Evolutionary conservation across 768 basidiomycete species (phyloP), one percentile per base, ranked within the genome.

Genomic region (Agrocybe chaxingu): DNA sequence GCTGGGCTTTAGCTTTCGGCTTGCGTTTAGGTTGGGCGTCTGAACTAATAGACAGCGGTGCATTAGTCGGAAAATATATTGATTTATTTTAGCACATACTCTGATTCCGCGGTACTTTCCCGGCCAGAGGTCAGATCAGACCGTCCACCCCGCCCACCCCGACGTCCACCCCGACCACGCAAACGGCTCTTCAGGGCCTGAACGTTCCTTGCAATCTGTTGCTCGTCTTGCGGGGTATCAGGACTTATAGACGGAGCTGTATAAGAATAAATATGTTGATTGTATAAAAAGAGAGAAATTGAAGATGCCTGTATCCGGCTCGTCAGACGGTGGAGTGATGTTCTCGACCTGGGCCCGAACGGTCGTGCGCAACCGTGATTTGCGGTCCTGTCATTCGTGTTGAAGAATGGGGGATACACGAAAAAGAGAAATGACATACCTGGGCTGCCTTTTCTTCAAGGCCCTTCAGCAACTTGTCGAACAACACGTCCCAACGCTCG

Each of bases 171-270:
- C 46, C 86, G 76, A 24, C 88, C 88, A 48, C 91, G 88, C 44
- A 97, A 68, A 31, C 92, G 78, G 46, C 79, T 85, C 68, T 95
- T 97, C 47, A 99, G 75, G 0, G 90, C 91, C 57, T 93, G 87
- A 1, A 97, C 89, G 62, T 95, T 97, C 57, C 90, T 78, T 3
- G 95, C 85, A 54, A 98, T 98, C 59, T 93, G 85, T 62, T 96
- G 88, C 51, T 91, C 92, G 54, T 94, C 92, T 37, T 79, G 77
- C 2, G 81, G 72, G 2, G 70, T 65, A 37, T 83, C 80, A 16
- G 75, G 51, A 51, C 62, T 62, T 29, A 62, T 52, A 7, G 67
- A 61, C 1, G 70, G 68, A 8, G 55, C 70, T 72, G 41, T 0
- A 47, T 35, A 60, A 7, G 77, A 70, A 54, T 77, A 70, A 2